Evolutionary conservation across 2,329 filamentous ascomycete species (phyloP).

Genomic region (Dothiorella sarmentorum): DNA sequence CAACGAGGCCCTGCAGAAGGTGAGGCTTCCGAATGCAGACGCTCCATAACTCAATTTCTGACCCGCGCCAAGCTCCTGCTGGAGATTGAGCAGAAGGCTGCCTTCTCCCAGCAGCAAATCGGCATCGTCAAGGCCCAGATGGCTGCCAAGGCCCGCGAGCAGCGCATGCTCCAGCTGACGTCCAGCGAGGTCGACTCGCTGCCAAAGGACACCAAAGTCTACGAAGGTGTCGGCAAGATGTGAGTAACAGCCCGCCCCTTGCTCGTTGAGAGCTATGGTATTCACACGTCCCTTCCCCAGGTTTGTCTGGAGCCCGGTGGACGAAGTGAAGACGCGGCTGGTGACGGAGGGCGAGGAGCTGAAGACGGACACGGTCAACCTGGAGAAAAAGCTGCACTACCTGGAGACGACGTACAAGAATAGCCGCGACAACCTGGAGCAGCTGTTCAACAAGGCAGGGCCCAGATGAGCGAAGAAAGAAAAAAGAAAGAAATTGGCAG

Average conservation of each 20-base stretch:
- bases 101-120: slow-evolving; percentile 89
- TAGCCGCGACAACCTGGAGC: slow-evolving; percentile 84
- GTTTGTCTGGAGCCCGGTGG: slow-evolving; percentile 79
- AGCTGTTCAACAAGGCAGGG: slow-evolving; percentile 66
- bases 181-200: slow-evolving; percentile 76
- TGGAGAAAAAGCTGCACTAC: slow-evolving; percentile 88
- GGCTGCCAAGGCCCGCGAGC: slow-evolving; percentile 78
- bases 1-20: slow-evolving; percentile 92
- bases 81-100: slow-evolving; percentile 89
- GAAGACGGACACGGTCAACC: slow-evolving; percentile 71
- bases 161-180: slow-evolving; percentile 83
- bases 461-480: slow-evolving; percentile 20
- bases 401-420: slow-evolving; percentile 95
- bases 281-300: slow-evolving; percentile 47
- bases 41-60: background rate
- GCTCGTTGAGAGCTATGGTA: background rate
- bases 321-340: slow-evolving; percentile 72
- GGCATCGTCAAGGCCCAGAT: slow-evolving; percentile 81
- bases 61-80: slow-evolving; percentile 65
- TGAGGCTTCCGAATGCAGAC: slow-evolving; percentile 36
- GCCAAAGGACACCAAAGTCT: slow-evolving; percentile 72
- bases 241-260: slow-evolving; percentile 44
- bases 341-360: slow-evolving; percentile 69
- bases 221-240: slow-evolving; percentile 98
- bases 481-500: slow-evolving; percentile 21